phyloP scores from a whole-genome alignment of 2,329 filamentous ascomycete species.

The Apiospora aurea region DNA sequence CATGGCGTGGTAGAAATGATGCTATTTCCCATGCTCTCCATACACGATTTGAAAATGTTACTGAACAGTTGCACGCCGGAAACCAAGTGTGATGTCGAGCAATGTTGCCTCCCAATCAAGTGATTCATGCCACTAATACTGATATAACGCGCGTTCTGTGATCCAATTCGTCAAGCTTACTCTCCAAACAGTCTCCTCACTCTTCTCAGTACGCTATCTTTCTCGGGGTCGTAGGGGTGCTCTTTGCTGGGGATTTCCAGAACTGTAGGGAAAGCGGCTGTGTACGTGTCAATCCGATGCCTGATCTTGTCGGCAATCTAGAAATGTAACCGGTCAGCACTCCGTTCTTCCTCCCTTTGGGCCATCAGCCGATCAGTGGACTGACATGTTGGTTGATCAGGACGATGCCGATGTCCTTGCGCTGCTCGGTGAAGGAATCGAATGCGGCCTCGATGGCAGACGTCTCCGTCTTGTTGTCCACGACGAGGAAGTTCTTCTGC shows the following conservation, averaged over 20 bases:
- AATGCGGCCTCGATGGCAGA: conserved; percentile 89
- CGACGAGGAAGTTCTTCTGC: conserved; percentile 97
- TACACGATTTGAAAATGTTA: not conserved
- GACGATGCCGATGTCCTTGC: conserved; percentile 96
- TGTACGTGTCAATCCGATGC: conserved; percentile 88
- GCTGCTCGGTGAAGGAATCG: conserved; percentile 83
- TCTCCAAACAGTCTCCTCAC: conserved; percentile 75
- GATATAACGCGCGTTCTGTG: not conserved
- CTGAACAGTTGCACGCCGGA: not conserved
- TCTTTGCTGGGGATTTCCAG: conserved; percentile 99
- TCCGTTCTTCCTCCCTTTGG: conserved; percentile 30
- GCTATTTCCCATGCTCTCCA: not conserved
- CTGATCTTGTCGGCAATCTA: conserved; percentile 95
- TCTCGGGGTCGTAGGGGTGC: conserved; percentile 98
- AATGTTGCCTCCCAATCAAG: not conserved
- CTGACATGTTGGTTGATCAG: conserved; percentile 97
- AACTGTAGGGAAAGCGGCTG: conserved; percentile 92
- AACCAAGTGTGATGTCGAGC: not conserved
- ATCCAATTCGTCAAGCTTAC: conserved; percentile 48
- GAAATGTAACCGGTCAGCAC: not conserved
- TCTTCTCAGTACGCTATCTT: conserved; percentile 93
- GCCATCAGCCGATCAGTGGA: conserved; percentile 29
- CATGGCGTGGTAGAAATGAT: not conserved
- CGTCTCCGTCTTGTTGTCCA: conserved; percentile 92
- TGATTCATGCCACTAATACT: not conserved